A percentile compares a stretch with the other conserved stretches of the same genome.
phyloP scores from a whole-genome alignment of 2,329 filamentous ascomycete species.

The Hypoxylon sp. region DNA sequence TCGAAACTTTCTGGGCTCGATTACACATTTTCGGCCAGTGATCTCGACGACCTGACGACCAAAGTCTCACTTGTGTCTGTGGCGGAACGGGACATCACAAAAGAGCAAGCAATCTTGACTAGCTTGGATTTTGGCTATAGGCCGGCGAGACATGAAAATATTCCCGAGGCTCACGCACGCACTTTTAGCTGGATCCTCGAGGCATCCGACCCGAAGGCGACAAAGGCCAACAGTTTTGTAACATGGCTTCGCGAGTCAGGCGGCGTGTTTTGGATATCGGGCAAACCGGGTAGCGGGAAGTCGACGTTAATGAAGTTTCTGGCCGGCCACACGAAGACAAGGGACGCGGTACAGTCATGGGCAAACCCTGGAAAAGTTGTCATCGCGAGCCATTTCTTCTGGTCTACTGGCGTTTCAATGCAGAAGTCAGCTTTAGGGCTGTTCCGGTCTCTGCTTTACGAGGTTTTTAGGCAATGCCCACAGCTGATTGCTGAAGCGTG shows the following conservation, averaged over 20 bases:
- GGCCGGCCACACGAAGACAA: constrained; percentile 37
- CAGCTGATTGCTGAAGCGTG: constrained; percentile 29
- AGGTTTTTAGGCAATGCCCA: constrained; percentile 40
- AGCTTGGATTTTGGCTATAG: constrained; percentile 36
- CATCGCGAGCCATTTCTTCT: constrained; percentile 56
- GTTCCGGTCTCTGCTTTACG: constrained; percentile 44
- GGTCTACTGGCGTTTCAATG: constrained; percentile 51
- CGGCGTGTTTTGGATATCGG: constrained; percentile 45
- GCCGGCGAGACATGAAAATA: constrained; percentile 28
- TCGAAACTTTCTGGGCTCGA: not conserved
- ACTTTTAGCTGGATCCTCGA: constrained; percentile 44
- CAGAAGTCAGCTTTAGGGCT: constrained; percentile 56
- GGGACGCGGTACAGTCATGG: constrained; percentile 50
- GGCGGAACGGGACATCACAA: constrained; percentile 21
- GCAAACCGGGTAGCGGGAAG: constrained; percentile 47
- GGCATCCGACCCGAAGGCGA: constrained; percentile 6
- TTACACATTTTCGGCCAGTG: constrained; percentile 10
- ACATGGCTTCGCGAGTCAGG: constrained; percentile 49
- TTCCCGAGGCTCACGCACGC: constrained; percentile 35
- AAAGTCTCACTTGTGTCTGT: constrained; percentile 17
- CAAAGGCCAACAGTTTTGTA: constrained; percentile 3
- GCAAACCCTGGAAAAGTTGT: constrained; percentile 41
- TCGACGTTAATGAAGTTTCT: constrained; percentile 47
- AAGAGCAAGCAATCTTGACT: constrained; percentile 41
- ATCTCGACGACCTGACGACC: constrained; percentile 5